Base-by-base conservation (phyloP, 495 filamentous ascomycete genomes). In the Cryomyces minteri region DNA sequence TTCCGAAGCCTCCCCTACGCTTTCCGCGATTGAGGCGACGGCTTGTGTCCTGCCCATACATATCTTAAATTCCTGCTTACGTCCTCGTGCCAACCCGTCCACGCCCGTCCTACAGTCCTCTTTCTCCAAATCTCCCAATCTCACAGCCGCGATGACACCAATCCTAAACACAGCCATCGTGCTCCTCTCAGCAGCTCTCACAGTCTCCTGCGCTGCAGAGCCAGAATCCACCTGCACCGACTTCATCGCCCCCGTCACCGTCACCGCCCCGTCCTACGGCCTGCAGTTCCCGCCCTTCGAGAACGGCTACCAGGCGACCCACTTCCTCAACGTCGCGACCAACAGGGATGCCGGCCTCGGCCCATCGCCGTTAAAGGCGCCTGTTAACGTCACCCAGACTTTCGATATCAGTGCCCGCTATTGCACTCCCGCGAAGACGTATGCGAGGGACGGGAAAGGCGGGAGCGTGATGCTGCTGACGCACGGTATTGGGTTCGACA, bases 401-500 rank as follows among this genome's bases (percentile, higher is more conserved):
- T 48, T 44, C 32, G 36, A 41, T 18, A 48, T 51, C 45, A 46
- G 37, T 31, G 44, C 36, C 4, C 39, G 31, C 5, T 51, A 44
- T 32, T 51, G 45, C 41, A 14, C 28, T 34, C 37, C 45, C 28
- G 4, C 29, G 37, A 34, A 42, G 30, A 4, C 28, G 30, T 30
- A 47, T 39, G 25, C 42, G 4, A 32, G 29, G 33, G 5, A 32
- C 31, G 31, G 33, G 8, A 37, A 46, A 38, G 18, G 18, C 18
- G 18, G 18, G 18, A 33, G 30, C 9, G 48, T 50, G 29, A 43
- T 41, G 43, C 33, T 50, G 5, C 39, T 50, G 30, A 38, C 48
- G 28, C 43, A 50, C 31, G 43, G 48, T 2, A 30, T 50, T 31
- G 48, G 43, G 9, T 50, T 50, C 18, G 44, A 46, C 18, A 46